phyloP scores from a whole-genome alignment of 768 basidiomycete species.

The Amanita pallidorosea region DNA sequence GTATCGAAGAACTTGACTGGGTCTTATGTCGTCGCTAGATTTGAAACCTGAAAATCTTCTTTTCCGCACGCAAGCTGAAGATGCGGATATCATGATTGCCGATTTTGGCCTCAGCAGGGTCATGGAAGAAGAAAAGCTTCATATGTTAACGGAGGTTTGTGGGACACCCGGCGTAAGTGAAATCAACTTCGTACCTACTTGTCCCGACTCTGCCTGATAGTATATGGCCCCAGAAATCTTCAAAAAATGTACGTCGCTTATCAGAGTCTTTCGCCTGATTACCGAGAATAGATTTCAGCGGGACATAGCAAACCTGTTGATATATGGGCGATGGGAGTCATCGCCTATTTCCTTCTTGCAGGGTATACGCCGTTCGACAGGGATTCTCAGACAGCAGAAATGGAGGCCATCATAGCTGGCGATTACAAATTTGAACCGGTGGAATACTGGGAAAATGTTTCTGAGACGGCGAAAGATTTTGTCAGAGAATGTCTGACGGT shows the following conservation, averaged over 20 bases:
- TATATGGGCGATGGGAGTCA: constrained; percentile 97
- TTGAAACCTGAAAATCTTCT: constrained; percentile 97
- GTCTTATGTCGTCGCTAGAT: constrained; percentile 31
- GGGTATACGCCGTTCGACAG: constrained; percentile 97
- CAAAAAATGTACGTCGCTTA: constrained; percentile 55
- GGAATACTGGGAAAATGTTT: constrained; percentile 86
- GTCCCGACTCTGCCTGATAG: constrained; percentile 19
- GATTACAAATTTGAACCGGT: constrained; percentile 78
- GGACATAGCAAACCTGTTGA: constrained; percentile 95
- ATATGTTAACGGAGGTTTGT: constrained; percentile 87
- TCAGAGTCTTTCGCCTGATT: neutral
- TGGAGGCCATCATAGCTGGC: constrained; percentile 89
- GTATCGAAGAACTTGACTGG: neutral
- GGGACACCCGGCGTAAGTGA: constrained; percentile 78
- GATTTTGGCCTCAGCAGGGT: constrained; percentile 92
- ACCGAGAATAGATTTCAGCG: constrained; percentile 27
- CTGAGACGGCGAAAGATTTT: constrained; percentile 74
- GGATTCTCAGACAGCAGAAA: constrained; percentile 79
- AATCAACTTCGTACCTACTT: neutral
- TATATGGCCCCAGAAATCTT: constrained; percentile 98
- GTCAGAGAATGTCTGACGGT: constrained; percentile 75
- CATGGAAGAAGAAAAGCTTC: constrained; percentile 84
- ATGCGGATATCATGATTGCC: constrained; percentile 92
- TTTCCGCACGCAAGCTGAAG: constrained; percentile 82
- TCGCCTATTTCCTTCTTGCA: constrained; percentile 88